These are phyloP conservation scores for Psilocybe subaeruginosa DNA, from an alignment of 768 basidiomycete genomes.

Conservation along the genomic window DNA sequence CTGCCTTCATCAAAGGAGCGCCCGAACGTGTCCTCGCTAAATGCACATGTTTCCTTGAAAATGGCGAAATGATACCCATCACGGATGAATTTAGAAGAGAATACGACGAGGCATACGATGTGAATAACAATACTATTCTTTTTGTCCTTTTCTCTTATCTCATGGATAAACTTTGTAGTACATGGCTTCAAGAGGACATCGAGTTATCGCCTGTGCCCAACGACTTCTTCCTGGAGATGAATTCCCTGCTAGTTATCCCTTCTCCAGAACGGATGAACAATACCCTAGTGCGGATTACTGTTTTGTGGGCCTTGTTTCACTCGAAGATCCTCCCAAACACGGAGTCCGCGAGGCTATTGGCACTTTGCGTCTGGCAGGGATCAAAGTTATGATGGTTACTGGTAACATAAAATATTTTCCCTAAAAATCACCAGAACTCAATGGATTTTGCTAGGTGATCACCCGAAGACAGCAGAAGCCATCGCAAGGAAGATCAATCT, in stretches of 20 bases:
- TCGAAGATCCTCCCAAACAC: slow-evolving; percentile 74
- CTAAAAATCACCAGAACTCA: neutral
- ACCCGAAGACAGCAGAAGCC: slow-evolving; percentile 75
- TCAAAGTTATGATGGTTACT: slow-evolving; percentile 80
- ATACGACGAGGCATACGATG: slow-evolving; percentile 68
- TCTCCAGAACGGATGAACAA: slow-evolving; percentile 55
- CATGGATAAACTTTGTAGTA: slow-evolving; percentile 41
- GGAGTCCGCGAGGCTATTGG: slow-evolving; percentile 75
- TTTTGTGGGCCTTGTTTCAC: slow-evolving; percentile 66
- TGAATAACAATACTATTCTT: slow-evolving; percentile 24
- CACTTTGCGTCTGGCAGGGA: slow-evolving; percentile 69
- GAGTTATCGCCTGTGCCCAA: slow-evolving; percentile 76
- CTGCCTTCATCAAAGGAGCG: slow-evolving; percentile 68
- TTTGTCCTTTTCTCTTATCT: neutral
- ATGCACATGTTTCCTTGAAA: slow-evolving; percentile 60
- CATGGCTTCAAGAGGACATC: slow-evolving; percentile 78
- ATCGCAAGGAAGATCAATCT: slow-evolving; percentile 76
- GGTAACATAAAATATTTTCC: slow-evolving; percentile 35
- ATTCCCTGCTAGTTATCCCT: slow-evolving; percentile 49
- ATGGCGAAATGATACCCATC: slow-evolving; percentile 50
- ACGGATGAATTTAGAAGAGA: slow-evolving; percentile 54
- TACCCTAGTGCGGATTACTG: slow-evolving; percentile 62
- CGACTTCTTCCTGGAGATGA: slow-evolving; percentile 50
- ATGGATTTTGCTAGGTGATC: slow-evolving; percentile 47
- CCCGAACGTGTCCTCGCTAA: slow-evolving; percentile 70